A percentile compares a stretch with the other conserved stretches of the same genome.
Conservation (phyloP, 139 green algal genomes). For the Nannochloris sp. region DNA sequence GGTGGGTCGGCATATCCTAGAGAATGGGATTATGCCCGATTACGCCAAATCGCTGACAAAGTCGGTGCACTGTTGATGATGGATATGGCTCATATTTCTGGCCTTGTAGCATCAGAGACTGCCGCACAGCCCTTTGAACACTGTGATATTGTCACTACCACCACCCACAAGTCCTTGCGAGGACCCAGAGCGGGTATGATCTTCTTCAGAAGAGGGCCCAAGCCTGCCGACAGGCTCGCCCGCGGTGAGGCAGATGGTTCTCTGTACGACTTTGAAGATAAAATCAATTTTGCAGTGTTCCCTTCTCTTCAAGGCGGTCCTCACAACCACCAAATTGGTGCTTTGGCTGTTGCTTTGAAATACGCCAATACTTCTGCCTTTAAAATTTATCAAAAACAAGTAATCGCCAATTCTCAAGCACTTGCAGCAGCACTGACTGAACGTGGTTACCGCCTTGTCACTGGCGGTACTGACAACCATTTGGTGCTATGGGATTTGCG, state of each 20-base stretch:
- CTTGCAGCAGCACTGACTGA: constrained; percentile 51
- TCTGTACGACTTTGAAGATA: constrained; percentile 70
- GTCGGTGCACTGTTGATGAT: constrained; percentile 72
- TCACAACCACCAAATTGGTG: constrained; percentile 88
- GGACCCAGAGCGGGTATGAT: constrained; percentile 79
- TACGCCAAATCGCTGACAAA: constrained; percentile 62
- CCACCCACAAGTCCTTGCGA: constrained; percentile 82
- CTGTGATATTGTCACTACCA: constrained; percentile 84
- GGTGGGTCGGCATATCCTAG: constrained; percentile 73
- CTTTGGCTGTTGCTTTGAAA: constrained; percentile 74
- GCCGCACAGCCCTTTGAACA: constrained; percentile 65
- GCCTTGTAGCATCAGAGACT: constrained; percentile 61
- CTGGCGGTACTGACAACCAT: constrained; percentile 81
- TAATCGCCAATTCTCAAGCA: constrained; percentile 60
- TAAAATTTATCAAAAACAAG: constrained; percentile 51
- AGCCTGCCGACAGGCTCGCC: constrained; percentile 41
- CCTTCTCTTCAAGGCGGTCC: constrained; percentile 76
- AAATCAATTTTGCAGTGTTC: constrained; percentile 87
- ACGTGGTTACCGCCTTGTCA: constrained; percentile 74
- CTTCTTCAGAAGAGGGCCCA: constrained; percentile 71
- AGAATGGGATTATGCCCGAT: constrained; percentile 77
- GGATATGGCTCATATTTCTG: constrained; percentile 85
- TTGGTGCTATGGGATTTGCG: constrained; percentile 84
- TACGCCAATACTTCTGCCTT: constrained; percentile 48
- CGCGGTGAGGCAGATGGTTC: constrained; percentile 48